Evolutionary conservation across 129 eudicot genomes (phyloP).

Genomic region (Solidago caesia): DNA sequence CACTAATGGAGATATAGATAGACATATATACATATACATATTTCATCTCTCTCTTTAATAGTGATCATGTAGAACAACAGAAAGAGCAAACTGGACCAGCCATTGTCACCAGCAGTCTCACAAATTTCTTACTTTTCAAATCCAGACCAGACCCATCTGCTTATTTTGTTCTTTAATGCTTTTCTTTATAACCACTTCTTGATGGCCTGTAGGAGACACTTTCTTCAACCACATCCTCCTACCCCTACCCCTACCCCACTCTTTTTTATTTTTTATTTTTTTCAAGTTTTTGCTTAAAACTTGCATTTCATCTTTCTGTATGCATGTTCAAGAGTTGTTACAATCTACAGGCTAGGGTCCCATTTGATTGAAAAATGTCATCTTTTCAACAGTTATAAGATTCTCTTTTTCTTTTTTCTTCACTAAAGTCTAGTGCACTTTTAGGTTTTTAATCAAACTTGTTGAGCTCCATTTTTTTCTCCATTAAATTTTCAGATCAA

Average conservation of each 20-base stretch:
- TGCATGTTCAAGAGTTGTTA: slow-evolving; percentile 29
- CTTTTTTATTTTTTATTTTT: background rate
- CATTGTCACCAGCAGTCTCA: slow-evolving; percentile 20
- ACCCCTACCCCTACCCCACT: slow-evolving; percentile 20
- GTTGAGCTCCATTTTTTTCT: background rate
- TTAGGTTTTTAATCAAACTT: slow-evolving; percentile 20
- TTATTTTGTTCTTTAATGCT: slow-evolving; percentile 20
- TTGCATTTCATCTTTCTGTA: slow-evolving; percentile 24
- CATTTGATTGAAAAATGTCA: slow-evolving; percentile 26
- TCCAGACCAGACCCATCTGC: slow-evolving; percentile 29
- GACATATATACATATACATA: slow-evolving; percentile 22
- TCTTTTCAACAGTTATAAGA: slow-evolving; percentile 24
- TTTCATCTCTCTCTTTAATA: slow-evolving; percentile 1
- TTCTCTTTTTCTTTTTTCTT: slow-evolving; percentile 13
- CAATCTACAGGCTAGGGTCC: slow-evolving; percentile 33
- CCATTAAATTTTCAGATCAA: slow-evolving; percentile 6
- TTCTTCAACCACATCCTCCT: slow-evolving; percentile 20
- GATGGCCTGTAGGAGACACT: slow-evolving; percentile 38
- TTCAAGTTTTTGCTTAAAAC: slow-evolving; percentile 23
- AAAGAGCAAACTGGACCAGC: slow-evolving; percentile 28
- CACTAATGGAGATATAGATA: background rate
- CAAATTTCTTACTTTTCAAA: slow-evolving; percentile 23
- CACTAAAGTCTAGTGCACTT: slow-evolving; percentile 20
- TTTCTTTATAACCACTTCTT: slow-evolving; percentile 23
- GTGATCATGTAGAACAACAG: slow-evolving; percentile 9